phyloP scores from a whole-genome alignment of 2,329 filamentous ascomycete species.

The Alternaria viburni region DNA sequence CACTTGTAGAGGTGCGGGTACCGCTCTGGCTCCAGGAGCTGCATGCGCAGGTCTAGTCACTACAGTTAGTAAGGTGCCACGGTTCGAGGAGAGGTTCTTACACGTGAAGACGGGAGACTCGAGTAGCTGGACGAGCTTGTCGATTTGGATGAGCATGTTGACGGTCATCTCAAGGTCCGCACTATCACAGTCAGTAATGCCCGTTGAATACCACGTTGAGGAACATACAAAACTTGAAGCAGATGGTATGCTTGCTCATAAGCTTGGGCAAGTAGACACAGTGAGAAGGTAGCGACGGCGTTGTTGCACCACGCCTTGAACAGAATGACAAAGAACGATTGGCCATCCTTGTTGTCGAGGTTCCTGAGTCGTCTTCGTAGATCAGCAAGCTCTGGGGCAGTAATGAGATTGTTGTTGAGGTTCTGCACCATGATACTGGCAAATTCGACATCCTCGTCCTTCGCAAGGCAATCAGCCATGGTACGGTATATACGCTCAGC shows the following conservation, averaged over 20 bases:
- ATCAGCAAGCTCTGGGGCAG: constrained; percentile 90
- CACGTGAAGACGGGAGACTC: constrained; percentile 98
- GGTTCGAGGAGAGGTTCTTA: background rate
- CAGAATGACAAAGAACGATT: constrained; percentile 91
- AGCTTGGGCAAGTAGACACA: constrained; percentile 93
- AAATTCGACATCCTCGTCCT: constrained; percentile 97
- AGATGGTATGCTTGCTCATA: constrained; percentile 98
- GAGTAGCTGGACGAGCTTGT: constrained; percentile 94
- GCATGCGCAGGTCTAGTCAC: constrained; percentile 80
- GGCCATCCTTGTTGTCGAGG: constrained; percentile 90
- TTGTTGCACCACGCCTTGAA: constrained; percentile 99
- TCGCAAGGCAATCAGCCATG: constrained; percentile 93
- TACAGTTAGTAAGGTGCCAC: constrained; percentile 4
- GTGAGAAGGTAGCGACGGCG: constrained; percentile 93
- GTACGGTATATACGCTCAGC: constrained; percentile 95
- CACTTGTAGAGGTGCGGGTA: constrained; percentile 97
- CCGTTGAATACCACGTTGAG: background rate
- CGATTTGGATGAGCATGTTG: constrained; percentile 97
- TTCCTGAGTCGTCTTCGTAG: constrained; percentile 89
- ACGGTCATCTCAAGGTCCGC: constrained; percentile 98
- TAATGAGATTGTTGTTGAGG: constrained; percentile 98
- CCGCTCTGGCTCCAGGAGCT: constrained; percentile 92
- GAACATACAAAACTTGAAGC: constrained; percentile 85
- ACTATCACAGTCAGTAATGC: constrained; percentile 57
- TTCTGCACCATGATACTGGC: constrained; percentile 99